These are phyloP conservation scores for Ceriops tagal DNA, from an alignment of 345 rosid genomes.

Conservation along the genomic window DNA sequence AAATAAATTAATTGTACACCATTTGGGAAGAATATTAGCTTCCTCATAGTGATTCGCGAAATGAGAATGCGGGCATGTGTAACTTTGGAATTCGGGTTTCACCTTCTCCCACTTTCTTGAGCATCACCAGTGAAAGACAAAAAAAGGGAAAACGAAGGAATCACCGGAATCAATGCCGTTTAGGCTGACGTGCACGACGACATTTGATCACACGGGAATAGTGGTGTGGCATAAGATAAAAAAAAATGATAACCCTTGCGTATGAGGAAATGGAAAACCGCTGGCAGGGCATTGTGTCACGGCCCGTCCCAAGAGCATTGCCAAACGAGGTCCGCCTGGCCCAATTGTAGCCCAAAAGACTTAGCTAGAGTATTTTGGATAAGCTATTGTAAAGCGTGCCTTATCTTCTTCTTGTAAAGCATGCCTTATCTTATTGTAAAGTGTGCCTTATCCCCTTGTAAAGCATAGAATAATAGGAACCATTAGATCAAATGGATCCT, in stretches of 20 bases:
- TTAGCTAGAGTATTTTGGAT: too few relatives aligned
- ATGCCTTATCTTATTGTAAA: too few relatives aligned
- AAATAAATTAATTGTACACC: conserved; percentile 5
- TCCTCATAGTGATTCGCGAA: conserved; percentile 53
- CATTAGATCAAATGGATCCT: too few relatives aligned
- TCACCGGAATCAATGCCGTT: conserved; percentile 76
- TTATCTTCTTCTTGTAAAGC: too few relatives aligned
- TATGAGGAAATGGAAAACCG: background rate
- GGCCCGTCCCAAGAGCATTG: too few relatives aligned
- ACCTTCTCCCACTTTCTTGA: conserved; percentile 37
- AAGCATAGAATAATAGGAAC: too few relatives aligned
- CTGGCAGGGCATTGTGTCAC: too few relatives aligned
- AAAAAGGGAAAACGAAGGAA: conserved; percentile 43
- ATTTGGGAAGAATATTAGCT: conserved; percentile 54
- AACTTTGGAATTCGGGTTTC: conserved; percentile 39
- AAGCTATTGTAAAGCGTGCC: too few relatives aligned
- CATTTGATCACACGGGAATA: conserved; percentile 1
- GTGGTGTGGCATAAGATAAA: background rate
- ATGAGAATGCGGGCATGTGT: conserved; percentile 38
- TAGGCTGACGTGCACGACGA: conserved; percentile 40
- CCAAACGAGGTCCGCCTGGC: too few relatives aligned
- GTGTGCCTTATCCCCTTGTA: too few relatives aligned
- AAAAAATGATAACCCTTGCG: conserved; percentile 2
- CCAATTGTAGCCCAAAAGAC: too few relatives aligned
- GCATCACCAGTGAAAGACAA: conserved; percentile 25